Evolutionary conservation across 1,139 yeast species (phyloP).

Genomic region (Hanseniaspora gamundiae): DNA sequence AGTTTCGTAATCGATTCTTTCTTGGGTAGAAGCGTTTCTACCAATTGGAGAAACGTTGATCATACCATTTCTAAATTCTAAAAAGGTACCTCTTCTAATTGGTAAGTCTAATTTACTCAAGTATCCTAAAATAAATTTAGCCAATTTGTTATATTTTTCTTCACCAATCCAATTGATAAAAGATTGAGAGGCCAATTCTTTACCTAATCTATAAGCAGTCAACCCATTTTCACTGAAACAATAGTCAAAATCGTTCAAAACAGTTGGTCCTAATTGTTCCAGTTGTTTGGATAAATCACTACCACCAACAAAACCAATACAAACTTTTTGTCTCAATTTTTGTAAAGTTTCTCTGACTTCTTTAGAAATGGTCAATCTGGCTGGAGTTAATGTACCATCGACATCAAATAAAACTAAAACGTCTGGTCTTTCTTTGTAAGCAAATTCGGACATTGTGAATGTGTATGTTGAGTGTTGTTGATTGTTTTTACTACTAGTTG

Average conservation of each 20-base stretch:
- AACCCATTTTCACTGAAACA: constrained; percentile 96
- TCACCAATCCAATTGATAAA: constrained; percentile 94
- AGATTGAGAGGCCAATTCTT: constrained; percentile 80
- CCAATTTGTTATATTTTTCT: constrained; percentile 82
- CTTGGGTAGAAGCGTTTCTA: constrained; percentile 89
- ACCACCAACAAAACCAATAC: constrained; percentile 97
- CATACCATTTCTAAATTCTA: constrained; percentile 99
- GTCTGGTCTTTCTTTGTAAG: constrained; percentile 30
- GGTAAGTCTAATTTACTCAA: constrained; percentile 83
- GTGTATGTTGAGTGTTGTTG: background rate
- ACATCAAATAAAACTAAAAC: constrained; percentile 80
- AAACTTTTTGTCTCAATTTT: constrained; percentile 78
- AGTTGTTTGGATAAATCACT: constrained; percentile 88
- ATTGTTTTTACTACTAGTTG: background rate
- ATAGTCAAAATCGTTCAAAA: constrained; percentile 76
- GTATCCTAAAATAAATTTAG: constrained; percentile 73
- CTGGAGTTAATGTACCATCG: constrained; percentile 97
- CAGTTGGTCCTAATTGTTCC: constrained; percentile 83
- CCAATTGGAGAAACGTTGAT: constrained; percentile 96
- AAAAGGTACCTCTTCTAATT: constrained; percentile 90
- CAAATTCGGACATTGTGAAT: constrained; percentile 26
- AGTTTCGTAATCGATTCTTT: constrained; percentile 83
- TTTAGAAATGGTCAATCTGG: constrained; percentile 70
- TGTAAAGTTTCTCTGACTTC: constrained; percentile 65
- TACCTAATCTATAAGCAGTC: constrained; percentile 88